Evolutionary conservation across 1,284 basidiomycete genomes (phyloP).

Genomic region (Ganoderma lucidum): DNA sequence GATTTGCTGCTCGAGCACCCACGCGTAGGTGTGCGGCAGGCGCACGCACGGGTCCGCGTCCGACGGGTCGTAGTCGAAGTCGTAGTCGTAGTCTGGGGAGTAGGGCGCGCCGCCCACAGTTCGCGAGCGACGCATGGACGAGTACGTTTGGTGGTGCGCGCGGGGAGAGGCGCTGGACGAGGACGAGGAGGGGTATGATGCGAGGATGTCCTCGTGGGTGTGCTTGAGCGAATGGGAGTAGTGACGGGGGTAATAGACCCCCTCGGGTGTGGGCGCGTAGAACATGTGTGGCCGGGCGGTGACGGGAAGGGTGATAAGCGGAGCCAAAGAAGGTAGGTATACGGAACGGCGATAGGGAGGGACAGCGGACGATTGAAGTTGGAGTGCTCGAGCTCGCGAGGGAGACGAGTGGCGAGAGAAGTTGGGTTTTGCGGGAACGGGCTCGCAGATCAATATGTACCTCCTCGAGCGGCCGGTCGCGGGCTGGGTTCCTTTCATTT

Average conservation of each 20-base stretch:
- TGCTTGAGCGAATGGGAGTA: conserved; percentile 24
- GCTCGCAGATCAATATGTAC: conserved; percentile 27
- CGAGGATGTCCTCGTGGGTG: conserved; percentile 21
- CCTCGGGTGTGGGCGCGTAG: conserved; percentile 20
- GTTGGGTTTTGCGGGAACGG: not conserved
- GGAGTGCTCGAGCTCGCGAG: conserved; percentile 4
- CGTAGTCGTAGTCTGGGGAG: conserved; percentile 20
- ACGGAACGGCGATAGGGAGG: not conserved
- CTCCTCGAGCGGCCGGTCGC: conserved; percentile 27
- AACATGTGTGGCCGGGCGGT: conserved; percentile 10
- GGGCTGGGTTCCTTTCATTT: conserved; percentile 20
- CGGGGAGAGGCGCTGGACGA: conserved; percentile 19
- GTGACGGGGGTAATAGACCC: conserved; percentile 24
- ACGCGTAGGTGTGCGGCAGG: conserved; percentile 58
- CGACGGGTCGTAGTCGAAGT: conserved; percentile 18
- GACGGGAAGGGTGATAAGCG: not conserved
- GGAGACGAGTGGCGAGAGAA: conserved; percentile 1
- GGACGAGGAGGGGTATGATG: conserved; percentile 18
- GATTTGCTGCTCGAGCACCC: conserved; percentile 62
- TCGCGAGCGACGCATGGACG: conserved; percentile 24
- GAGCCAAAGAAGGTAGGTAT: not conserved
- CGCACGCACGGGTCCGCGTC: conserved; percentile 44
- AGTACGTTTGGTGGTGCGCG: conserved; percentile 17
- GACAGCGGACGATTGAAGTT: not conserved
- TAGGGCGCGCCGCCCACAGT: conserved; percentile 25